Evolutionary conservation across 2,329 filamentous ascomycete species (phyloP), one percentile per base, ranked within the genome.

Genomic region (Tolypocladium sp.): DNA sequence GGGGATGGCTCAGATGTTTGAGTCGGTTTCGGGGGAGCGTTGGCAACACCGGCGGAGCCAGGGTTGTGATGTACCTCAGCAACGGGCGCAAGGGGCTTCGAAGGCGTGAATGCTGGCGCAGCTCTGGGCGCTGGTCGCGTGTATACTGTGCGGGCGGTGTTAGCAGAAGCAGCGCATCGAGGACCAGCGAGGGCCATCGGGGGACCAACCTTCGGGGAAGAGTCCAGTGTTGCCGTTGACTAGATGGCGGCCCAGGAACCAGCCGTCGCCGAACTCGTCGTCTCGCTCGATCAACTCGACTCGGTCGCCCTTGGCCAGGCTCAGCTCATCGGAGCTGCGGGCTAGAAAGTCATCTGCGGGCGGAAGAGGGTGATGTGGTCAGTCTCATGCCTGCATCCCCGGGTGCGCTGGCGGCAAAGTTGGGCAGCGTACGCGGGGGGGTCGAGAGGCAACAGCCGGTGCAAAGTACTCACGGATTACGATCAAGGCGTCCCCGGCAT

Each of bases 311-410:
- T 95, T 95, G 58, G 85, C 80, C 64, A 99, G 81, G 66, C 86
- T 95, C 69, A 99, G 81, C 79, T 99, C 94, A 76, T 99, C 94
- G 60, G 90, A 89, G 73, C 92, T 95, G 65, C 94, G 87, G 60
- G 93, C 92, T 66, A 87, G 80, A 73, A 99, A 97, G 75, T 97
- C 92, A 76, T 99, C 91, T 96, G 60, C 33, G 17, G 35, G 54
- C 20, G 30, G 22, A 55, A 52, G 27, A 35, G 49, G 20, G 30
- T 7, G 20, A 22, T 7, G 49, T 2, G 20, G 49, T 52, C 49
- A 52, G 49, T 22, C 17, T 35, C 49, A 22, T 35, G 30, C 20
- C 30, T 35, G 49, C 9, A 22, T 35, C 10, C 5, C 46, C 12
- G 17, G 17, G 27, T 13, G 17, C 27, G 46, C 46, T 10, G 46